Evolutionary conservation across 805 yeast genomes (phyloP), one percentile per base, ranked within the genome.

Genomic region (Jamesozyma jinghongensis): DNA sequence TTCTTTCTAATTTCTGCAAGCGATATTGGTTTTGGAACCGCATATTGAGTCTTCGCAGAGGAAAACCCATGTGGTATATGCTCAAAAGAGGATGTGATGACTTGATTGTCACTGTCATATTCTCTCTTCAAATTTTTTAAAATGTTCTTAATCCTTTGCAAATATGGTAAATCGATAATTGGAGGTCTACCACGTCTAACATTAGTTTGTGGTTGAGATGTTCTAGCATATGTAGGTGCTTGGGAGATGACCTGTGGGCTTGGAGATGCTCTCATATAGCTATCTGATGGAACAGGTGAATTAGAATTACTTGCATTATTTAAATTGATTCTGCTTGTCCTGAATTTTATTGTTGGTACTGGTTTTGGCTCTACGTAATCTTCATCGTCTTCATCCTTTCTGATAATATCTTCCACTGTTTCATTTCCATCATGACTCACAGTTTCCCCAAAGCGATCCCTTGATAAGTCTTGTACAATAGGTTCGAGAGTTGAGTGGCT

Each of bases 121-220:
- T 81, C 79, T 55, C 83, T 85, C 53, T 87, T 83, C 55, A 92
- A 68, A 38, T 77, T 79, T 57, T 94, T 77, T 69, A 92, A 66
- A 30, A 92, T 79, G 49, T 85, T 79, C 61, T 90, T 88, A 59
- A 90, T 87, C 48, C 97, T 72, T 55, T 86, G 86, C 63, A 92
- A 97, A 61, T 81, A 88, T 6, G 65, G 65, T 19, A 59, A 41
- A 45, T 60, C 65, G 33, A 60, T 57, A 2, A 59, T 54, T 14
- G 65, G 65, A 18, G 65, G 65, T 47, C 65, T 56, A 48, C 65
- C 65, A 45, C 65, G 61, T 43, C 55, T 56, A 42, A 60, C 48
- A 38, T 57, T 62, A 10, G 53, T 56, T 30, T 53, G 52, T 22
- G 50, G 55, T 41, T 54, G 52, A 32, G 45, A 42, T 28, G 46